Conservation (phyloP, 192 early-diverging fungal genomes). For the Glomus cerebriforme region DNA sequence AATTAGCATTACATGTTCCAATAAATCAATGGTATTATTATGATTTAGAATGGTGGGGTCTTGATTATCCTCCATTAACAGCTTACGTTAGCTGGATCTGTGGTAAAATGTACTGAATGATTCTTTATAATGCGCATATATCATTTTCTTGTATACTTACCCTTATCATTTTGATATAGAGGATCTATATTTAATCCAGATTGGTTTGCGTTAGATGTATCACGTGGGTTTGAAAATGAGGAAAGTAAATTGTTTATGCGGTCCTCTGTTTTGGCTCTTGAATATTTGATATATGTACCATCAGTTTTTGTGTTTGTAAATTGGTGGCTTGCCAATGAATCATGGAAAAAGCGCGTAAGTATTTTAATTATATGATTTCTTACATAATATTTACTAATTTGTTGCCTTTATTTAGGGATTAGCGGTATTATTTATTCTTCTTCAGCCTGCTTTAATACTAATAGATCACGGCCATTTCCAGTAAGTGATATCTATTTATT, state of each 20-base stretch:
- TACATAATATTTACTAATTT: neutral
- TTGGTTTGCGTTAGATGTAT: slow-evolving; percentile 86
- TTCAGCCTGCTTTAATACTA: slow-evolving; percentile 87
- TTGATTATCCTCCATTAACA: slow-evolving; percentile 97
- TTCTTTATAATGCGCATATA: neutral
- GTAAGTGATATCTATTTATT: slow-evolving; percentile 33
- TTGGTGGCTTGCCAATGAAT: slow-evolving; percentile 44
- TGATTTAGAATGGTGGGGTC: slow-evolving; percentile 88
- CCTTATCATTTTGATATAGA: slow-evolving; percentile 38
- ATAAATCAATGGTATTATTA: slow-evolving; percentile 85
- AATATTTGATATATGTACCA: slow-evolving; percentile 76
- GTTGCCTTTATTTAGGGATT: neutral
- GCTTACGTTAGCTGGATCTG: slow-evolving; percentile 92
- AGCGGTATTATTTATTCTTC: slow-evolving; percentile 57
- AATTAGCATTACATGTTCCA: slow-evolving; percentile 83
- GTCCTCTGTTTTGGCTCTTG: slow-evolving; percentile 70
- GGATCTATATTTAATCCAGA: slow-evolving; percentile 73
- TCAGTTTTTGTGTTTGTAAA: slow-evolving; percentile 69
- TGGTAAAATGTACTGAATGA: slow-evolving; percentile 74
- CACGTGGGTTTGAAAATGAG: slow-evolving; percentile 77
- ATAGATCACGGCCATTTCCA: slow-evolving; percentile 98
- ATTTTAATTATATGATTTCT: neutral
- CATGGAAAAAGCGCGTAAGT: slow-evolving; percentile 32
- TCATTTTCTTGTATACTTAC: neutral
- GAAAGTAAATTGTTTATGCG: slow-evolving; percentile 92